phyloP scores from a whole-genome alignment of 148 eudicot genomes.

The Chenopodium formosanum region DNA sequence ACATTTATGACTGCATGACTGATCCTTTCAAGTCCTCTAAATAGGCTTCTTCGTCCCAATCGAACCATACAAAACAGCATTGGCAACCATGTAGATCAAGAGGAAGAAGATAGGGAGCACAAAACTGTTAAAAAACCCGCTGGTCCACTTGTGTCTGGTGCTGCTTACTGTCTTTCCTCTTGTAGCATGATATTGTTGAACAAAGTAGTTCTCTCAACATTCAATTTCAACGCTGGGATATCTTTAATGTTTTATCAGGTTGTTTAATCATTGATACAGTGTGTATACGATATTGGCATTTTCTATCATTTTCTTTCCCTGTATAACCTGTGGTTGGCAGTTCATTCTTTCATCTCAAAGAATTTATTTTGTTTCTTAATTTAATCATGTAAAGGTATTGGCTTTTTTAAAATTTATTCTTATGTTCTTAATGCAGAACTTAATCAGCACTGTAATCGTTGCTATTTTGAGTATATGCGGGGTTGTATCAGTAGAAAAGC shows the following conservation, averaged over 20 bases:
- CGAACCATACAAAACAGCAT: slow-evolving; percentile 30
- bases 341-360: slow-evolving; percentile 4
- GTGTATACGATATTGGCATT: neutral
- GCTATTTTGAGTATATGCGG: slow-evolving; percentile 50
- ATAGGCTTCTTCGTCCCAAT: slow-evolving; percentile 46
- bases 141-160: slow-evolving; percentile 72
- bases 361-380: neutral
- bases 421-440: slow-evolving; percentile 55
- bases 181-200: slow-evolving; percentile 90
- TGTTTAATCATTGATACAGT: neutral
- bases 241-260: slow-evolving; percentile 95
- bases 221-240: slow-evolving; percentile 77
- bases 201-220: slow-evolving; percentile 75
- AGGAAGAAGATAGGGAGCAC: slow-evolving; percentile 48
- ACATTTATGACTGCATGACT: slow-evolving; percentile 18
- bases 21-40: slow-evolving; percentile 21
- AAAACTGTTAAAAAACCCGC: slow-evolving; percentile 41
- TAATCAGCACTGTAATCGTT: slow-evolving; percentile 65
- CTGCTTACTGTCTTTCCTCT: slow-evolving; percentile 79
- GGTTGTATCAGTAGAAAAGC: slow-evolving; percentile 58
- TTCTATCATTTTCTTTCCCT: neutral
- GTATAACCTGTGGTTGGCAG: neutral
- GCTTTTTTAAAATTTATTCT: neutral
- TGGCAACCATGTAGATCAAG: slow-evolving; percentile 22
- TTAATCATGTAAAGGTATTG: neutral